Percentiles rank a stretch among this genome's conserved stretches.
phyloP scores from a whole-genome alignment of 352 stramenopile species.

The Globisporangium rhizosaccharum region DNA sequence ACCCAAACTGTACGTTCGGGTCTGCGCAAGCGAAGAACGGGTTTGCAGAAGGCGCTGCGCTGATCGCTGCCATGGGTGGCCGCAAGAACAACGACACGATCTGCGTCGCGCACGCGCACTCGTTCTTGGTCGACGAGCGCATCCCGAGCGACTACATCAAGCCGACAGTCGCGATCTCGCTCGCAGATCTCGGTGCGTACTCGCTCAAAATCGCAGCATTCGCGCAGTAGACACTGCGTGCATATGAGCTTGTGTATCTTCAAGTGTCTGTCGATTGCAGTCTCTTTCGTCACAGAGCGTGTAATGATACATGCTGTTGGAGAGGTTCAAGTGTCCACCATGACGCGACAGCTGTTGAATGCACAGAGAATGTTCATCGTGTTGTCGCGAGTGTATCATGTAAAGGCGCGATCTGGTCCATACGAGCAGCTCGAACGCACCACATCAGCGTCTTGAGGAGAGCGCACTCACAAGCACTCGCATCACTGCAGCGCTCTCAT shows the following conservation, averaged over 20 bases:
- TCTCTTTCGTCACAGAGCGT: background rate
- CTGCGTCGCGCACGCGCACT: slow-evolving; percentile 19
- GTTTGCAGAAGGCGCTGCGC: slow-evolving; percentile 28
- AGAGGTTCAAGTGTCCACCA: too few species aligned
- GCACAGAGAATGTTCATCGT: too few species aligned
- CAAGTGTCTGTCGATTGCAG: background rate
- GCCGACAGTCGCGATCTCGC: slow-evolving; percentile 14
- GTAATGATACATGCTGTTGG: too few species aligned
- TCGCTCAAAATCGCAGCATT: slow-evolving; percentile 20
- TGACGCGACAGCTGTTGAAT: too few species aligned
- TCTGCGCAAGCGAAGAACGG: slow-evolving; percentile 22
- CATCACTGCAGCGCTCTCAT: too few species aligned
- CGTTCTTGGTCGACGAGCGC: slow-evolving; percentile 30
- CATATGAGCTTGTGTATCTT: too few species aligned
- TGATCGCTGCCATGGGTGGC: slow-evolving; percentile 27
- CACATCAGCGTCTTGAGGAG: too few species aligned
- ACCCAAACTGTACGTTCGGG: slow-evolving; percentile 33
- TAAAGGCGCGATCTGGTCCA: too few species aligned
- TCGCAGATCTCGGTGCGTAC: slow-evolving; percentile 18
- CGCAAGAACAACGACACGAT: slow-evolving; percentile 28
- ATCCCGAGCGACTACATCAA: slow-evolving; percentile 28
- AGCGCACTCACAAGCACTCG: too few species aligned
- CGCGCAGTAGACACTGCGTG: background rate
- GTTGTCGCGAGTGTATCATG: too few species aligned
- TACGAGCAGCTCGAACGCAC: too few species aligned